Conservation (phyloP, 257 asterid genomes). For the Nicotiana obtusifolia region DNA sequence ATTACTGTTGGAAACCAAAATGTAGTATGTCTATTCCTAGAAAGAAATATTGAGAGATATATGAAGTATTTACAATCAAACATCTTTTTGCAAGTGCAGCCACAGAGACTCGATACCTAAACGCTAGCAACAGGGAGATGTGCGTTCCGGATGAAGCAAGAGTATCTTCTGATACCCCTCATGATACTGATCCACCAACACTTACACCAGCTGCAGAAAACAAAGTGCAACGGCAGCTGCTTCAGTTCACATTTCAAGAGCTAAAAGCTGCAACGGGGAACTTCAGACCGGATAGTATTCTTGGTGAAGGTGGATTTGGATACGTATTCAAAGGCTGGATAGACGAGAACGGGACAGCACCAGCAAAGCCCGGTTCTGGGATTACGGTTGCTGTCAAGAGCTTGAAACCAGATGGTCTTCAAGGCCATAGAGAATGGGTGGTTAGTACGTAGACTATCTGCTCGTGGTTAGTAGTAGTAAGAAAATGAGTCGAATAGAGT, state of each 20-base stretch:
- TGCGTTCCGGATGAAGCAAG: slow-evolving; percentile 63
- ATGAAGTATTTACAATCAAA: neutral
- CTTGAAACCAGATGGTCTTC: slow-evolving; percentile 85
- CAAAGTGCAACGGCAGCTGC: slow-evolving; percentile 52
- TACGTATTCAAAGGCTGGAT: slow-evolving; percentile 97
- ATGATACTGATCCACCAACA: slow-evolving; percentile 25
- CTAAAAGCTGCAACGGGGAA: slow-evolving; percentile 89
- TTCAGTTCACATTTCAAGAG: slow-evolving; percentile 70
- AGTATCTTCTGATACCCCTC: slow-evolving; percentile 42
- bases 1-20: neutral
- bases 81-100: slow-evolving; percentile 32
- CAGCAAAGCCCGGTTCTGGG: slow-evolving; percentile 94
- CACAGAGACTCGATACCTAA: slow-evolving; percentile 70
- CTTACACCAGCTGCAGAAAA: slow-evolving; percentile 16
- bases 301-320: slow-evolving; percentile 97
- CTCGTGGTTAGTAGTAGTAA: slow-evolving; percentile 17
- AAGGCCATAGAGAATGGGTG: slow-evolving; percentile 99
- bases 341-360: slow-evolving; percentile 88
- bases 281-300: slow-evolving; percentile 91
- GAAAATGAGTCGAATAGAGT: slow-evolving; percentile 14
- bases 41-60: neutral
- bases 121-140: slow-evolving; percentile 87
- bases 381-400: slow-evolving; percentile 91
- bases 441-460: slow-evolving; percentile 48
- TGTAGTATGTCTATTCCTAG: neutral